phyloP scores from a whole-genome alignment of 345 rosid species.

The Eucalyptus erythrocorys region DNA sequence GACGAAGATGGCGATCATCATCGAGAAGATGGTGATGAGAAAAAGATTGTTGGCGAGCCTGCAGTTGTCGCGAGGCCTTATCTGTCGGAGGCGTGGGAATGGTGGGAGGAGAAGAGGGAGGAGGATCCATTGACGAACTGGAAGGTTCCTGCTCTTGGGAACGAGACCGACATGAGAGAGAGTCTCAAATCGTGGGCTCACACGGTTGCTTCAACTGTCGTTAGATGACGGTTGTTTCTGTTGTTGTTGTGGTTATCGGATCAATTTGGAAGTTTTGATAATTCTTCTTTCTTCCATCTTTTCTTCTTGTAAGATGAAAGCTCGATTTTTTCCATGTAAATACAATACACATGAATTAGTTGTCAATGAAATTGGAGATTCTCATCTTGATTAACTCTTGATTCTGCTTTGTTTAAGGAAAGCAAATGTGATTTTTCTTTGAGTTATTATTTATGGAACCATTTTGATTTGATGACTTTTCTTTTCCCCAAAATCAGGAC shows the following conservation, averaged over 20 bases:
- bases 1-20: not conserved
- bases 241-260: not conserved
- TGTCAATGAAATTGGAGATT: not conserved
- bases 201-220: constrained; percentile 55
- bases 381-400: not conserved
- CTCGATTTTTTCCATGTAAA: not conserved
- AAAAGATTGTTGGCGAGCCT: not conserved
- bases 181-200: constrained; percentile 70
- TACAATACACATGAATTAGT: not conserved
- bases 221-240: constrained; percentile 16
- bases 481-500: not conserved
- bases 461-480: not conserved
- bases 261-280: not conserved
- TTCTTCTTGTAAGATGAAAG: not conserved
- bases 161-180: constrained; percentile 54
- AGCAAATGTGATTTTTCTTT: not conserved
- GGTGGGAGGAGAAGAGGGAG: constrained; percentile 4
- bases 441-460: not conserved
- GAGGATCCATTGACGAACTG: constrained; percentile 37
- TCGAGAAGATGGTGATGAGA: not conserved
- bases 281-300: not conserved
- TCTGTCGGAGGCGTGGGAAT: constrained; percentile 84
- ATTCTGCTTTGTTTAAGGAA: not conserved
- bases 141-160: constrained; percentile 35
- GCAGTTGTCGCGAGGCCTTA: constrained; percentile 47